Evolutionary conservation across 345 rosid genomes (phyloP).

Genomic region (Gossypioides kirkii): DNA sequence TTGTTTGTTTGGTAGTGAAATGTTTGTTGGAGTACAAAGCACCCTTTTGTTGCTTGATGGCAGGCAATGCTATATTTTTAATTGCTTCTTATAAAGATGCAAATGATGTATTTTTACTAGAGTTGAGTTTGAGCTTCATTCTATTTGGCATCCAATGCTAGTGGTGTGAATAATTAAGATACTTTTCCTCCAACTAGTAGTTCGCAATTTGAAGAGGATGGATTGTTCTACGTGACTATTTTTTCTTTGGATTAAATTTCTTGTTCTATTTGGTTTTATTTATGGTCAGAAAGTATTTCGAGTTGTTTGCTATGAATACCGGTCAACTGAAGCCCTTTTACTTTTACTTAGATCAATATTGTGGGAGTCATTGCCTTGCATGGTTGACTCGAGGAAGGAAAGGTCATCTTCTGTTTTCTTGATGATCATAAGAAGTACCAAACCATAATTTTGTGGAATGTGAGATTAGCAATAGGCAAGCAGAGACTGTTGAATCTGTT

Average conservation of each 20-base stretch:
- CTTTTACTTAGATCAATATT: not conserved
- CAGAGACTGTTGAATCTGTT: not conserved
- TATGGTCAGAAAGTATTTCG: not conserved
- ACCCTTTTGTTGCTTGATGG: not conserved
- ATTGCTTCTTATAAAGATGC: not conserved
- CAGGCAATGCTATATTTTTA: not conserved
- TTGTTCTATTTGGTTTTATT: not conserved
- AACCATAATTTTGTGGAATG: not conserved
- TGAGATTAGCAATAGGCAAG: not conserved
- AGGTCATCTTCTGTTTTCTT: not conserved
- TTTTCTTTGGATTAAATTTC: not conserved
- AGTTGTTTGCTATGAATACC: not conserved
- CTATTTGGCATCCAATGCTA: not conserved
- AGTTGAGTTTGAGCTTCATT: not conserved
- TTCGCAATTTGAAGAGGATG: not conserved
- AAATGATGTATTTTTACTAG: not conserved
- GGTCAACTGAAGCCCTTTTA: not conserved
- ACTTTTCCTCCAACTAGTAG: not conserved
- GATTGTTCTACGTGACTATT: not conserved
- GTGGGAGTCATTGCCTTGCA: not conserved
- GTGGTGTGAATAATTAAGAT: not conserved
- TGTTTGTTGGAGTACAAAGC: not conserved
- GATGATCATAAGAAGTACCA: not conserved
- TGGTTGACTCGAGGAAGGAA: conserved; percentile 2
- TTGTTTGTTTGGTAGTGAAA: not conserved